Evolutionary conservation across 306 rosid species (phyloP), one percentile per base, ranked within the genome.

Genomic region (Ceratonia siliqua): DNA sequence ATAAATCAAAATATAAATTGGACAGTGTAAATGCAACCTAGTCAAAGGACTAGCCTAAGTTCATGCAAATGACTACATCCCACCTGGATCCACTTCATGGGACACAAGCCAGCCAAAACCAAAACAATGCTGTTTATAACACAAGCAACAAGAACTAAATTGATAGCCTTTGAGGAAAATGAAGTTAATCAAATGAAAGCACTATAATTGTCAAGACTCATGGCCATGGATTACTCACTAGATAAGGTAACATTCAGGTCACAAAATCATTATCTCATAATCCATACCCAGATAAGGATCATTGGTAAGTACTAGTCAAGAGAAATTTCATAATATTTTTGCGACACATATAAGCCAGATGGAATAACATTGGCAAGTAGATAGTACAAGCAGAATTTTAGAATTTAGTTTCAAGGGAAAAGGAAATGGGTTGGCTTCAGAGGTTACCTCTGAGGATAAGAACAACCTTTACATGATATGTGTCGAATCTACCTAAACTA

Each of bases 351-450:
- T 70, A 68, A 42, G 24, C 45, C 36, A 52, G 45, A 53, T 42
- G n/a, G 50, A 20, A 63, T 52, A 5, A 62, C 64, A 43, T 55
- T 62, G 46, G 13, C 32, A 14, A 30, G 69, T 25, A 54, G 7
- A 46, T 6, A 5, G 59, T 12, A 54, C 25, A 13, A 59, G 56
- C 70, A 43, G n/a, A 50, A 42, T 39, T 28, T 27, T 25, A 39
- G 33, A 15, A 52, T 53, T 53, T 32, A 75, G 48, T 32, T 69
- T 68, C 24, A 62, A 70, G 49, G 9, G 11, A 15, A 63, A 76
- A 38, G 28, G 36, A 21, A 61, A 70, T 10, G 1, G 17, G 8
- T 71, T 8, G 11, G 35, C 52, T 68, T 5, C 27, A 28, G 10
- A 35, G 30, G 33, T 63, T 78, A 17, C 59, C 43, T 42, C 73